Evolutionary conservation across 2,329 filamentous ascomycete species (phyloP).

Genomic region (Coniochaeta ligniaria): DNA sequence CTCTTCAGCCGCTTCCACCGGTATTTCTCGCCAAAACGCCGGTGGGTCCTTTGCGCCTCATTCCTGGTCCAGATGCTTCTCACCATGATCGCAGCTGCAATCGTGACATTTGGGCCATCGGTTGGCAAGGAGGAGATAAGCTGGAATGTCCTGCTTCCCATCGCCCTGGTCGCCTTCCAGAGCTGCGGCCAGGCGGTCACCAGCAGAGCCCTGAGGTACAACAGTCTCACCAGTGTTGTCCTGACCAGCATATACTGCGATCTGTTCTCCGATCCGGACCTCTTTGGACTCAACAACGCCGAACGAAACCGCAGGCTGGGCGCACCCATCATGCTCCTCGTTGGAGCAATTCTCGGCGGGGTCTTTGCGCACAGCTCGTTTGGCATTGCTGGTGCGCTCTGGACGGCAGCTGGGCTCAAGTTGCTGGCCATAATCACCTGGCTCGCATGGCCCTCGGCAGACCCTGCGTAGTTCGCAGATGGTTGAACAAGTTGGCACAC

Average conservation of each 20-base stretch:
- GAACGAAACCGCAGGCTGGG: slow-evolving; percentile 44
- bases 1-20: slow-evolving; percentile 65
- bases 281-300: slow-evolving; percentile 36
- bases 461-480: background rate
- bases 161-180: slow-evolving; percentile 68
- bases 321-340: slow-evolving; percentile 40
- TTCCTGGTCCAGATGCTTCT: slow-evolving; percentile 46
- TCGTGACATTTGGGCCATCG: slow-evolving; percentile 41
- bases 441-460: slow-evolving; percentile 49
- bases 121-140: slow-evolving; percentile 32
- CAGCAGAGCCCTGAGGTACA: slow-evolving; percentile 61
- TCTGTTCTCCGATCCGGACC: slow-evolving; percentile 57
- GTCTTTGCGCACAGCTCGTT: slow-evolving; percentile 37
- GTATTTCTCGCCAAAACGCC: slow-evolving; percentile 49
- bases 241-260: slow-evolving; percentile 79
- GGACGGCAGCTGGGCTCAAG: slow-evolving; percentile 54
- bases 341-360: slow-evolving; percentile 43
- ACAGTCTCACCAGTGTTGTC: slow-evolving; percentile 69
- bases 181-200: slow-evolving; percentile 72
- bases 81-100: slow-evolving; percentile 42
- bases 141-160: slow-evolving; percentile 58
- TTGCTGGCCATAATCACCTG: slow-evolving; percentile 47
- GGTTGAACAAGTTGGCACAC: background rate
- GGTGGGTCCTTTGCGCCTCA: slow-evolving; percentile 58
- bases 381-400: slow-evolving; percentile 47